Base-by-base conservation (phyloP, 73 alveolate genomes). In the Paramecium sexaurelia region DNA sequence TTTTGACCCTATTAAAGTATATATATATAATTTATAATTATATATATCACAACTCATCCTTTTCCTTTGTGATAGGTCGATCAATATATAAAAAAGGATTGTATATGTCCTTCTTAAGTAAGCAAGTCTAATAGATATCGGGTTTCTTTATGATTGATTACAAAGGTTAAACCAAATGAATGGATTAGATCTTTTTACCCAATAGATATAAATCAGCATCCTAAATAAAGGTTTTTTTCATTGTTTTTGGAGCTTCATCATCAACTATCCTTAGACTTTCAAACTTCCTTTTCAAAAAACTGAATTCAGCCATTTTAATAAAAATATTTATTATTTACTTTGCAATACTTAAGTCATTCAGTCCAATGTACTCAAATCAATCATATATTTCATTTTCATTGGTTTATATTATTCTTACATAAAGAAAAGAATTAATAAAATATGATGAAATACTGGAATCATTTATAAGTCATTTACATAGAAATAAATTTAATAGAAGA, bases 21-120 rank as follows among this genome's bases (percentile, higher is more conserved):
- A 43, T 7, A 47, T 47, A 24, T 56, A 4, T 56, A 56, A 56
- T 56, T 4, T 56, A 56, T 56, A 56, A 56, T 56, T 27, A 8
- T 56, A 56, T 56, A 61, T 61, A 26, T 51, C 67, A 51, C 67
- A 20, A 57, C 43, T 57, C 82, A 27, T 57, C 82, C 82, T 32
- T 7, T 57, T 57, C 41, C 3, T 9, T 32, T 24, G 40, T 56
- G 35, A 57, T 27, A 57, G 82, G 82, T n/a, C 41, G n/a, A 27
- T 57, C 82, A 17, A 27, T 57, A 32, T 57, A 57, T 2, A 3
- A 24, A 56, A 27, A 57, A 57, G 82, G 82, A 20, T 57, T 57
- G 40, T 27, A 57, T 8, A 8, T 61, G 5, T 61, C 26, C 67
- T 51, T 17, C 47, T 29, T 61, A 0, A 13, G 17, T 10, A 61